Evolutionary conservation across 768 basidiomycete species (phyloP).

Genomic region (Suillus hirtellus): DNA sequence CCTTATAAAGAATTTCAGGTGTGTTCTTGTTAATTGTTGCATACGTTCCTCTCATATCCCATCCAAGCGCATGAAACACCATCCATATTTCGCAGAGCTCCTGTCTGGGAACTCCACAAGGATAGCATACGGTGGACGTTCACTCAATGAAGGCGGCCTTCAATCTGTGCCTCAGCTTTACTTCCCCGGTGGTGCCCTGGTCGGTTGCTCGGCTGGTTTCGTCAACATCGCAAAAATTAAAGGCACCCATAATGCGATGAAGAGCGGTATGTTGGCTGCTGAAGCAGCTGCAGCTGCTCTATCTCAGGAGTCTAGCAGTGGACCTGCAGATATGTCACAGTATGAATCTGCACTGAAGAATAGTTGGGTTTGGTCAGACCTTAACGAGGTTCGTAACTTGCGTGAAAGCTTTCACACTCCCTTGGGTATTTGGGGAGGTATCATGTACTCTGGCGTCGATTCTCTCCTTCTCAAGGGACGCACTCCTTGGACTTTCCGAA

Average conservation of each 20-base stretch:
- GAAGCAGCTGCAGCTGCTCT: conserved; percentile 79
- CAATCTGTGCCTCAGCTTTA: conserved; percentile 85
- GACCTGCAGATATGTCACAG: conserved; percentile 59
- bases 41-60: conserved; percentile 12
- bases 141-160: conserved; percentile 90
- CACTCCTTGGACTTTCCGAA: conserved; percentile 90
- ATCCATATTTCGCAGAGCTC: conserved; percentile 85
- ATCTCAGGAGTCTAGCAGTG: conserved; percentile 21
- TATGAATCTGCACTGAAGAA: conserved; percentile 70
- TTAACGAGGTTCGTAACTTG: conserved; percentile 89
- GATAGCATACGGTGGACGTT: conserved; percentile 88
- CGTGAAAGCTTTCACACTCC: conserved; percentile 83
- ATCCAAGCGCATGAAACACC: conserved; percentile 87
- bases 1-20: conserved; percentile 95
- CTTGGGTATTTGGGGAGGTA: conserved; percentile 84
- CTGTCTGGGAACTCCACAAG: conserved; percentile 72
- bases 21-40: conserved; percentile 22
- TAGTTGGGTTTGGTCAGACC: conserved; percentile 85
- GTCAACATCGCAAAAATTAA: conserved; percentile 98
- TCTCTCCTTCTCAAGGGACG: conserved; percentile 80
- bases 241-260: conserved; percentile 99
- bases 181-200: conserved; percentile 93
- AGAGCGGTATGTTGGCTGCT: conserved; percentile 96
- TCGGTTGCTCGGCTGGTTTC: conserved; percentile 96
- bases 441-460: conserved; percentile 88